Evolutionary conservation across 2,329 filamentous ascomycete genomes (phyloP), one percentile per base, ranked within the genome.

Genomic region (Neoarthrinium moseri): DNA sequence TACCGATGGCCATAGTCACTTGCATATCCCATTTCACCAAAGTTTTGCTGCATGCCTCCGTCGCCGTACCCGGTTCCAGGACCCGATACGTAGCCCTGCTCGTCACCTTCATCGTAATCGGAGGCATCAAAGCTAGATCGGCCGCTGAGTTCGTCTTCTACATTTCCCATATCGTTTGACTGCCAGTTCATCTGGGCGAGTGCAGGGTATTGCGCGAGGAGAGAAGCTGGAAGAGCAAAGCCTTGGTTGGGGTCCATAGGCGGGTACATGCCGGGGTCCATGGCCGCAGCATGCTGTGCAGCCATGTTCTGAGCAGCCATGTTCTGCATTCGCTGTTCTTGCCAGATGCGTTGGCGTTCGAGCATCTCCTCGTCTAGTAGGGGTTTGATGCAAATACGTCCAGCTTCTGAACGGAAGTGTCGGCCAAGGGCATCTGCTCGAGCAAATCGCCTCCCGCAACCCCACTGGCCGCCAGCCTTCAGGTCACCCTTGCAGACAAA

Each of bases 331-430:
- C 82, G 80, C 59, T 90, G 86, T 63, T 90, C 86, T 64, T 85
- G 79, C 76, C 85, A 87, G 22, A 78, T 72, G 37, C 87, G 83
- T 59, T 95, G 88, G 26, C 90, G 78, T 59, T 95, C 91, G 27
- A 85, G 72, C 45, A 91, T 87, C 72, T 99, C 94, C 68, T 99
- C 94, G 53, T 99, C 94, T 2, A 99, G 78, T 11, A 99, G 72
- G n/a, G 94, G 91, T 57, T 95, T 96, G 69, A 99, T 99, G 63
- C 94, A 99, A 43, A 96, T 89, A 24, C 94, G 83, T 6, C 94
- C 94, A 3, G 94, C 94, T 70, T 99, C 94, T 2, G 90, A 96
- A 43, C 94, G 81, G 74, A 99, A 99, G 70, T 96, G 94, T 10
- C 91, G 82, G 3, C 94, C 94, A 2, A 99, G 77, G 5, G 94